Conservation (phyloP, 2,329 filamentous ascomycete species). For the Diplodia scrobiculata region DNA sequence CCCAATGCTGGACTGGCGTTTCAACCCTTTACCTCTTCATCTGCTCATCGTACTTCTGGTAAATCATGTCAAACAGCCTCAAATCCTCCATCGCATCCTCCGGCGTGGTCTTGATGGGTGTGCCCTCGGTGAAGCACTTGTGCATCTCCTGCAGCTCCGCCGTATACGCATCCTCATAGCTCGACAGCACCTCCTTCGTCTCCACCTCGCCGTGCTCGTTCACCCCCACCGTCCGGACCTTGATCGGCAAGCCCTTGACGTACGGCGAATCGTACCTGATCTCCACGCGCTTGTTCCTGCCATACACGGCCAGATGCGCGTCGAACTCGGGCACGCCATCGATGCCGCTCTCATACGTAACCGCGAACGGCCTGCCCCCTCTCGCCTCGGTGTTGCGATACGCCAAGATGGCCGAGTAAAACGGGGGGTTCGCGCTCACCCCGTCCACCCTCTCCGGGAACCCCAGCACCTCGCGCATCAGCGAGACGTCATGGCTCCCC, state of each 20-base stretch:
- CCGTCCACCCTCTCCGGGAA: constrained; percentile 22
- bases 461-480: constrained; percentile 27
- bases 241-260: constrained; percentile 58
- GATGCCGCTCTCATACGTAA: constrained; percentile 61
- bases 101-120: constrained; percentile 41
- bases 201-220: constrained; percentile 40
- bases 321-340: constrained; percentile 58
- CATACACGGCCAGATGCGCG: constrained; percentile 58
- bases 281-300: constrained; percentile 56
- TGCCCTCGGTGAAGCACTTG: constrained; percentile 39
- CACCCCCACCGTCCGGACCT: constrained; percentile 52
- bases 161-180: constrained; percentile 45
- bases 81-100: constrained; percentile 46
- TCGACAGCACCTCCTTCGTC: constrained; percentile 38
- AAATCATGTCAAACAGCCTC: constrained; percentile 33
- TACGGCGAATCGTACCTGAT: constrained; percentile 62
- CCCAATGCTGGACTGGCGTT: no score
- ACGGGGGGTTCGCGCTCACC: constrained; percentile 22
- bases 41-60: constrained; percentile 28
- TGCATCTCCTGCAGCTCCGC: constrained; percentile 44
- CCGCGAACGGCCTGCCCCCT: constrained; percentile 52
- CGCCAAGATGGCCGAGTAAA: constrained; percentile 26
- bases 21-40: neutral
- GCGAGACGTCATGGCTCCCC: constrained; percentile 49
- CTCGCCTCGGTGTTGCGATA: constrained; percentile 8